Conservation (phyloP, 2,329 filamentous ascomycete species). For the Penicillium digitatum region DNA sequence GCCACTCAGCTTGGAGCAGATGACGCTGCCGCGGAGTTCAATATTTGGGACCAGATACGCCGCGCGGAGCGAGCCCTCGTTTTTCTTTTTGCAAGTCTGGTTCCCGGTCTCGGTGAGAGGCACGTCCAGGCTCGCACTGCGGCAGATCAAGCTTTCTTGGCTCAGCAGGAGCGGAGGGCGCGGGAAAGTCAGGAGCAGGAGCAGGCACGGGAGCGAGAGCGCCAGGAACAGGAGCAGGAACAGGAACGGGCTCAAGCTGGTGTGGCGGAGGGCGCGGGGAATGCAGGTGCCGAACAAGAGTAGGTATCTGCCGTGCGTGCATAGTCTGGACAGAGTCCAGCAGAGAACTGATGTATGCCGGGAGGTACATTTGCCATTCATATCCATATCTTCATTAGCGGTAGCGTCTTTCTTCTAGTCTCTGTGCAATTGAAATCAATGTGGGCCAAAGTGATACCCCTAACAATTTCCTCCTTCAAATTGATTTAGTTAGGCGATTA, state of each 20-base stretch:
- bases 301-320: background rate
- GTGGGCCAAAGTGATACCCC: background rate
- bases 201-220: background rate
- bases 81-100: slow-evolving; percentile 60
- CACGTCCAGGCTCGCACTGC: slow-evolving; percentile 56
- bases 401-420: background rate
- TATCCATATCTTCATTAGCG: background rate
- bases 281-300: background rate
- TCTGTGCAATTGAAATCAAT: background rate
- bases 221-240: background rate
- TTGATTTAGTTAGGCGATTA: too few relatives aligned
- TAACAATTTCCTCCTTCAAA: background rate
- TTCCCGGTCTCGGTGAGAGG: slow-evolving; percentile 60
- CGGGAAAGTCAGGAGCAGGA: slow-evolving; percentile 8
- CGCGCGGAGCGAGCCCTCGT: slow-evolving; percentile 54
- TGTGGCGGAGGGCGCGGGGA: background rate
- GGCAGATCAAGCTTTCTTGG: slow-evolving; percentile 40
- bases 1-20: background rate
- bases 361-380: background rate
- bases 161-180: background rate
- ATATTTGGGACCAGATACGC: slow-evolving; percentile 36
- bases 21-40: background rate
- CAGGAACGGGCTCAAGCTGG: background rate
- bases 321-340: background rate
- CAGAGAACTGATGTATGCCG: background rate